phyloP scores from a whole-genome alignment of 2,329 filamentous ascomycete species.

The Exophiala aquamarina region DNA sequence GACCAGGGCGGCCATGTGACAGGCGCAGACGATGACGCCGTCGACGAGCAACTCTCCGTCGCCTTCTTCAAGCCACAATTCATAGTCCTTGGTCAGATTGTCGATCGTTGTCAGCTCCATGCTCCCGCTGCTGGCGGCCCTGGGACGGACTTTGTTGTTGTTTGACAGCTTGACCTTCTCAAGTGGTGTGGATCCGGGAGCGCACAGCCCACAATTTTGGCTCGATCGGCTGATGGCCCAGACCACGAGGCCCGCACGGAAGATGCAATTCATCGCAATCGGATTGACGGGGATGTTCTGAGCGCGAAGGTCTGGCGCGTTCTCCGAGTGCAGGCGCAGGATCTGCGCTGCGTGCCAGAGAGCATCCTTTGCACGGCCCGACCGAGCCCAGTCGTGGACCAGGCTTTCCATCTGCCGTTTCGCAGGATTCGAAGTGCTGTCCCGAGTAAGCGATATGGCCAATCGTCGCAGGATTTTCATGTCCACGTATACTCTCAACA shows the following conservation, averaged over 20 bases:
- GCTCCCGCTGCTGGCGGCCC: neutral
- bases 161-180: too few relatives aligned
- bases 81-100: neutral
- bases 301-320: neutral
- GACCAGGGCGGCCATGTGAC: neutral
- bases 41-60: neutral
- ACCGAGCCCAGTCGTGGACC: slow-evolving; percentile 1
- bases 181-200: neutral
- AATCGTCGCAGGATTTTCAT: neutral
- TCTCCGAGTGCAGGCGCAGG: neutral
- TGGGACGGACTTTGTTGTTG: neutral
- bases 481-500: neutral
- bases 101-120: slow-evolving; percentile 2
- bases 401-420: neutral
- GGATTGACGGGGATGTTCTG: neutral
- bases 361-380: neutral
- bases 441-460: neutral
- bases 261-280: neutral
- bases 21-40: neutral
- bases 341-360: slow-evolving; percentile 1
- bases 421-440: neutral
- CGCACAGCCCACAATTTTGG: neutral
- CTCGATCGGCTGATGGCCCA: neutral
- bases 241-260: neutral
- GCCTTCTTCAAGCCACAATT: neutral